These are phyloP conservation scores for Colletotrichum chlorophyti DNA, from an alignment of 2,329 filamentous ascomycete species.

Conservation along the genomic window DNA sequence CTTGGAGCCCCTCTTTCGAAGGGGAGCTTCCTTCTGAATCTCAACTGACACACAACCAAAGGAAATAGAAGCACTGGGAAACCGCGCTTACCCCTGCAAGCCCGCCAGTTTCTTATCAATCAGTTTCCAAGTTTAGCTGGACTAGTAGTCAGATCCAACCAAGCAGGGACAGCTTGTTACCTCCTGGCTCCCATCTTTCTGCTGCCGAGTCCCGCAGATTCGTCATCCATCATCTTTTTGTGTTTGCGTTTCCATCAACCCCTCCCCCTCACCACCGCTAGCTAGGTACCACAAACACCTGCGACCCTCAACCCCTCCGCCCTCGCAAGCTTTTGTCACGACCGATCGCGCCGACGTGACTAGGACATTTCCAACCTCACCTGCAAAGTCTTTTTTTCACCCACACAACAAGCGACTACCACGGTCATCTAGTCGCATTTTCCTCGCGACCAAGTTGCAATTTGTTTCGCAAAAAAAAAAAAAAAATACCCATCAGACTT, in stretches of 20 bases:
- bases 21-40: conserved; percentile 3
- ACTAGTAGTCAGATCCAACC: no score
- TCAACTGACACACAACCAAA: conserved; percentile 16
- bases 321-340: conserved; percentile 25
- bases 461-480: background rate
- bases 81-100: conserved; percentile 14
- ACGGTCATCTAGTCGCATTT: background rate
- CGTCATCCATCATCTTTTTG: conserved; percentile 15
- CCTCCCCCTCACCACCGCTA: background rate
- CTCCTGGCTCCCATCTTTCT: background rate
- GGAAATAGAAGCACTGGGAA: no score
- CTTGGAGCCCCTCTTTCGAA: conserved; percentile 13
- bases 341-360: conserved; percentile 19
- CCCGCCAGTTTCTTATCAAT: conserved; percentile 16
- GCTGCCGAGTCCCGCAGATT: conserved; percentile 17
- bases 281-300: no score
- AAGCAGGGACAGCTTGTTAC: no score
- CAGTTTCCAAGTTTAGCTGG: background rate
- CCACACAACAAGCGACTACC: background rate
- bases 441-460: background rate
- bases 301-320: background rate
- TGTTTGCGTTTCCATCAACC: no score
- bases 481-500: no score
- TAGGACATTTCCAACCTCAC: conserved; percentile 3
- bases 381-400: conserved; percentile 14